phyloP scores from a whole-genome alignment of 2,329 filamentous ascomycete genomes.

The Cordyceps fumosorosea region DNA sequence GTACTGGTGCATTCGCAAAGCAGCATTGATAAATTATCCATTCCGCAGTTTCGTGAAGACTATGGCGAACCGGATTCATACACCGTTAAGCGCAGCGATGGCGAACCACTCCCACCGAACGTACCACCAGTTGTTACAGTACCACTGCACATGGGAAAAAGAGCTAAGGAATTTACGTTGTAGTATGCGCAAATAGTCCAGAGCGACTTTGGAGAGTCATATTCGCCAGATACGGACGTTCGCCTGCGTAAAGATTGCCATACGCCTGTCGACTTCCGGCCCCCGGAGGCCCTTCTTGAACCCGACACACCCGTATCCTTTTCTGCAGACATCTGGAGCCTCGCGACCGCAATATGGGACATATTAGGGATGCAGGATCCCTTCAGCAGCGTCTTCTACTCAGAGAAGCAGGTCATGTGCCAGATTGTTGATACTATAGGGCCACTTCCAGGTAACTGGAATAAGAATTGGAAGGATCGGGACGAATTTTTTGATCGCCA shows the following conservation, averaged over 20 bases:
- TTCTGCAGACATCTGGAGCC: constrained; percentile 8
- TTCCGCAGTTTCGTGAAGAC: background rate
- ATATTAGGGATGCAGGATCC: constrained; percentile 6
- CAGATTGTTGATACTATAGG: constrained; percentile 11
- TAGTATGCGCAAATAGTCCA: background rate
- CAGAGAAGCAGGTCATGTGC: background rate
- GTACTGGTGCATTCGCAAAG: background rate
- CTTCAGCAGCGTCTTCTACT: background rate
- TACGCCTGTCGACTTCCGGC: background rate
- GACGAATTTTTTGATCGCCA: background rate
- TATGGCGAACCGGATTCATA: background rate
- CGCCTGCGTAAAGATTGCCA: background rate
- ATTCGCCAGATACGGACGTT: background rate
- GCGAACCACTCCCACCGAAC: background rate
- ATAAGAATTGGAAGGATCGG: constrained; percentile 1
- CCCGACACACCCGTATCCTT: background rate
- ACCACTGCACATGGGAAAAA: background rate
- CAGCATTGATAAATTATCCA: background rate
- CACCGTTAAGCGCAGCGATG: background rate
- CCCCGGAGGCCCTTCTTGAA: background rate
- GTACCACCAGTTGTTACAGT: background rate
- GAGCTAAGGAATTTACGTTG: background rate
- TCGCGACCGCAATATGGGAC: constrained; percentile 9
- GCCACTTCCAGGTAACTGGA: constrained; percentile 12
- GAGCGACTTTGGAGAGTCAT: constrained; percentile 7